Evolutionary conservation across 495 filamentous ascomycete genomes (phyloP), one percentile per base, ranked within the genome.

Genomic region (Penicillium mononematosum): DNA sequence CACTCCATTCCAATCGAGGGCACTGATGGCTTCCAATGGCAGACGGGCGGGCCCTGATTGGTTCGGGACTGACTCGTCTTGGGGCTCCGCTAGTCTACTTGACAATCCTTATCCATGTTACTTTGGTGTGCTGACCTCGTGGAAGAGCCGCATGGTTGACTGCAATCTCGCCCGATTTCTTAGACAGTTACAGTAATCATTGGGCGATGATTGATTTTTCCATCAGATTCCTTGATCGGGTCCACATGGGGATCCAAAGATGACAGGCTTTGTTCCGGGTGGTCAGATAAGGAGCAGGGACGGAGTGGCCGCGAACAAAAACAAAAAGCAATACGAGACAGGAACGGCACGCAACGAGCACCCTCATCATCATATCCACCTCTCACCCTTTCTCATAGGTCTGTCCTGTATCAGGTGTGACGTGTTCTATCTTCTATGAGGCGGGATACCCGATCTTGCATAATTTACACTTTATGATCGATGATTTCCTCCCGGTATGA

Each of bases 401-500:
- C 45, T 29, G 20, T 19, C 27, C 22, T 38, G 39, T 44, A 55
- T 51, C 39, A 20, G 51, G 45, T 50, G 50, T 55, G 58, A 59
- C 58, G 52, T 59, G 58, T 59, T 32, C 58, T 55, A 50, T 59
- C 45, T 12, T 51, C 12, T n/a, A 39, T 22, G 3, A n/a, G 49
- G 19, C 20, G 20, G 39, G 1, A 50, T 51, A 50, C 27, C 55
- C 25, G 25, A 57, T 50, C 17, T 51, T 5, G 25, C 38, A 57
- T 34, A 36, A 34, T 57, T 29, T 50, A 57, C 38, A 57, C 14
- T 57, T 57, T 57, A n/a, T 45, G 55, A 57, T 57, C 25, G 54
- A 56, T 56, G n/a, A 50, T 50, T 50, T n/a, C 4, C 32, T 39
- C n/a, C 25, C 17, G 45, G 24, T 25, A 11, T 31, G 17, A 16